phyloP scores from a whole-genome alignment of 2,329 filamentous ascomycete species.

The Neopestalotiopsis rosae region DNA sequence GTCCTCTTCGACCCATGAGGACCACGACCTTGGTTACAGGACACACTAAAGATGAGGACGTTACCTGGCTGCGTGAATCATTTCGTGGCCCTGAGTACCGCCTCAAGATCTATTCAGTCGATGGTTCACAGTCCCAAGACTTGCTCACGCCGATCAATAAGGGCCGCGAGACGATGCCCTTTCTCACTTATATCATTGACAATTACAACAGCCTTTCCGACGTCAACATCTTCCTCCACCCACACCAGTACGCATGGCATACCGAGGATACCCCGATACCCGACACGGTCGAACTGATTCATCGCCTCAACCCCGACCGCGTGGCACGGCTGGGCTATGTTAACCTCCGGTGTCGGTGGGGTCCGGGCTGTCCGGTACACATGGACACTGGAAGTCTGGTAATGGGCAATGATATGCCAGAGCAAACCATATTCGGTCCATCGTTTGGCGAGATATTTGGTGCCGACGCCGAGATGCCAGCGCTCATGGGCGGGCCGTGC shows the following conservation, averaged over 20 bases:
- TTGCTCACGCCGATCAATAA: constrained; percentile 2
- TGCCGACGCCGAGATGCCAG: not conserved
- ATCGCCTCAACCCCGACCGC: not conserved
- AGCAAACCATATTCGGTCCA: constrained; percentile 5
- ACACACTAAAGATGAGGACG: constrained; percentile 15
- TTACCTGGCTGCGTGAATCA: constrained; percentile 4
- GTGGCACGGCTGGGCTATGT: constrained; percentile 6
- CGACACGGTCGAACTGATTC: not conserved
- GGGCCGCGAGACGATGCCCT: constrained; percentile 5
- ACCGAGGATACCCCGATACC: not conserved
- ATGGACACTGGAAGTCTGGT: constrained; percentile 10
- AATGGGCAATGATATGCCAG: constrained; percentile 4
- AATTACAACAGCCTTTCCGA: constrained; percentile 6
- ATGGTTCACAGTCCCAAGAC: not conserved
- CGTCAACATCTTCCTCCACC: constrained; percentile 13
- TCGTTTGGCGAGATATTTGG: not conserved
- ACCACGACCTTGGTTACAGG: constrained; percentile 2
- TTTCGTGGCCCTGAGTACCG: constrained; percentile 6
- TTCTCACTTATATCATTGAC: constrained; percentile 7
- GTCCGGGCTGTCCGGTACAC: constrained; percentile 4
- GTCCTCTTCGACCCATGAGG: too few species aligned
- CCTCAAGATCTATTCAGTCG: constrained; percentile 11
- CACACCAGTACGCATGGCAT: constrained; percentile 11
- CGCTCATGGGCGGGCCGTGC: constrained; percentile 12
- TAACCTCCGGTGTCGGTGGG: constrained; percentile 10